Percentiles rank a stretch among this genome's conserved stretches.
Conservation (phyloP, 2,329 filamentous ascomycete species). For the Juglanconis juglandina region DNA sequence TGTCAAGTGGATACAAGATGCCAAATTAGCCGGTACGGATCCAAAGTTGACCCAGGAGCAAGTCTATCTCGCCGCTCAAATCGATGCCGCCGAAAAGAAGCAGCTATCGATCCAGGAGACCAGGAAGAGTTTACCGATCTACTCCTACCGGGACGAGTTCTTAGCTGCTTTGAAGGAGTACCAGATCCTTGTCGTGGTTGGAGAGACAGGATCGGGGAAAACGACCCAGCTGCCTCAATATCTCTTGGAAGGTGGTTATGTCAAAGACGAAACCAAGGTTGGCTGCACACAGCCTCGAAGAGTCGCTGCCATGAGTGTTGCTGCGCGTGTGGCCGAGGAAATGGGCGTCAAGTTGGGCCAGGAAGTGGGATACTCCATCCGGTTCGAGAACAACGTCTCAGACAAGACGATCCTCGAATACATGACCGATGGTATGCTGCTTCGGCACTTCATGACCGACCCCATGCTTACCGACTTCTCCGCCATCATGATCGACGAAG, state of each 20-base stretch:
- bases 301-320: constrained; percentile 96
- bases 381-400: constrained; percentile 88
- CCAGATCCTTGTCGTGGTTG: constrained; percentile 87
- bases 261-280: constrained; percentile 77
- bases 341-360: constrained; percentile 85
- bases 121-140: constrained; percentile 85
- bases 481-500: constrained; percentile 93
- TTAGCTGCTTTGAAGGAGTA: constrained; percentile 81
- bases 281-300: constrained; percentile 92
- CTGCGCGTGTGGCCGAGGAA: constrained; percentile 92
- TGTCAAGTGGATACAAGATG: constrained; percentile 62
- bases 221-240: constrained; percentile 95
- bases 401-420: constrained; percentile 93
- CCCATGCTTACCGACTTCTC: constrained; percentile 80
- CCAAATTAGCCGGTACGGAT: constrained; percentile 66
- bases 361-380: constrained; percentile 91
- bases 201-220: constrained; percentile 92
- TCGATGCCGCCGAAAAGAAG: constrained; percentile 85
- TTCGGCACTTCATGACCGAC: constrained; percentile 86
- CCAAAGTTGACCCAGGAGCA: constrained; percentile 77
- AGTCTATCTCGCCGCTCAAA: constrained; percentile 70
- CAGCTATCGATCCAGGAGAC: constrained; percentile 87
- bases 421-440: constrained; percentile 94
- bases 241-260: constrained; percentile 85
- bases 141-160: constrained; percentile 80